Evolutionary conservation across 2,329 filamentous ascomycete species (phyloP).

Genomic region (Nemania sp.): DNA sequence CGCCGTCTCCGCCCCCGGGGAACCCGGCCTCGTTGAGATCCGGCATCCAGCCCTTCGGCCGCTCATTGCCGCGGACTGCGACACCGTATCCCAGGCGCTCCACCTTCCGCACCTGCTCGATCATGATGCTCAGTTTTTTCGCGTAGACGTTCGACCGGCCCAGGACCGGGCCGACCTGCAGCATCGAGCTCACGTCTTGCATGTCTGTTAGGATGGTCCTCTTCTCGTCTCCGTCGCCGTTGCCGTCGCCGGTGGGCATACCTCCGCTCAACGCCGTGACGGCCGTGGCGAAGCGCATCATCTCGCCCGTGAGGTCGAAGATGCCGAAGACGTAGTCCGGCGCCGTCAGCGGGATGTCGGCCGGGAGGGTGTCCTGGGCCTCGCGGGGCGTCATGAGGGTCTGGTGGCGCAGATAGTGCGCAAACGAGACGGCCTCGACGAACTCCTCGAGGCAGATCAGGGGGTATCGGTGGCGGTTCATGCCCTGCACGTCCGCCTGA

Average conservation of each 20-base stretch:
- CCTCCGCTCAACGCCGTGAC: conserved; percentile 75
- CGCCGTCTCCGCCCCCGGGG: conserved; percentile 28
- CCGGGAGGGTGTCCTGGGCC: conserved; percentile 53
- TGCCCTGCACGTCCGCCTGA: conserved; percentile 72
- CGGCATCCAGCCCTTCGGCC: conserved; percentile 90
- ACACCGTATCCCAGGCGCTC: conserved; percentile 89
- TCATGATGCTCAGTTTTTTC: conserved; percentile 86
- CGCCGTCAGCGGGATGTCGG: conserved; percentile 67
- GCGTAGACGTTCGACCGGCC: conserved; percentile 57
- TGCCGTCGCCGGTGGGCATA: conserved; percentile 46
- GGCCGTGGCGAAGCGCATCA: conserved; percentile 96
- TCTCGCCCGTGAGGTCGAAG: conserved; percentile 91
- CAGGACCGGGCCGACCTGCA: conserved; percentile 73
- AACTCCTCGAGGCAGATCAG: conserved; percentile 92
- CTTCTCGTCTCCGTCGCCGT: conserved; percentile 26
- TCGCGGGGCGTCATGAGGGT: conserved; percentile 71
- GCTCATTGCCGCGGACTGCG: conserved; percentile 82
- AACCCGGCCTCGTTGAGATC: conserved; percentile 57
- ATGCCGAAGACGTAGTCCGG: conserved; percentile 90
- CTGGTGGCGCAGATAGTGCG: conserved; percentile 82
- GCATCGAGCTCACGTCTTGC: conserved; percentile 73
- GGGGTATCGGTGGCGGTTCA: conserved; percentile 85
- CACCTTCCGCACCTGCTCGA: conserved; percentile 88
- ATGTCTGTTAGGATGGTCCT: conserved; percentile 78
- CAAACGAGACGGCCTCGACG: conserved; percentile 87